Evolutionary conservation across 1,284 basidiomycete species (phyloP).

Genomic region (Melampsora medusae): DNA sequence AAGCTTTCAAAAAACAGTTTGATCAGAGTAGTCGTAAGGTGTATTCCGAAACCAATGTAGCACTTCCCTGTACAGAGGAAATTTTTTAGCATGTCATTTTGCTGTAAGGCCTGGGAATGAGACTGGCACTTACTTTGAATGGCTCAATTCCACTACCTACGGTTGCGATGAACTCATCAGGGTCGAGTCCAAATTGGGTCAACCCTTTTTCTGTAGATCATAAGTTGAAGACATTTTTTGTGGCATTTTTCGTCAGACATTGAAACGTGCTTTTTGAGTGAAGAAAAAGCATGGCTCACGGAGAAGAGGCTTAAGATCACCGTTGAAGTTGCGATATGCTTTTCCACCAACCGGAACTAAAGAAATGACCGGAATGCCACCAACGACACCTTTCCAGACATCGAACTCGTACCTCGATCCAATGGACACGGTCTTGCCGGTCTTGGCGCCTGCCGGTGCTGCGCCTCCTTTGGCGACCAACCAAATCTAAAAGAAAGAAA

Average conservation of each 20-base stretch:
- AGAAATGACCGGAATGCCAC: conserved; percentile 1
- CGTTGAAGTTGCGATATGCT: background rate
- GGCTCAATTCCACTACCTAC: conserved; percentile 2
- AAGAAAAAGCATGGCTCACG: background rate
- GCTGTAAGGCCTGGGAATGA: too few relatives aligned
- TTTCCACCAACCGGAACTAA: background rate
- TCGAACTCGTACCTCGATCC: background rate
- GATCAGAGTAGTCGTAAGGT: background rate
- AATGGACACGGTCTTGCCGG: background rate
- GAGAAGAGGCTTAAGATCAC: background rate
- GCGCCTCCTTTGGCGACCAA: background rate
- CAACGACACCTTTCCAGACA: conserved; percentile 3
- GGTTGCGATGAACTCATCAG: background rate
- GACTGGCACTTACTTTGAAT: background rate
- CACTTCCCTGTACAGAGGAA: background rate
- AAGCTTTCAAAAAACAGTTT: too few relatives aligned
- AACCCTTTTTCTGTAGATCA: background rate
- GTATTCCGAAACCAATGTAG: background rate
- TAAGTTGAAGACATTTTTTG: too few relatives aligned
- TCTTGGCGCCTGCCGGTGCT: background rate
- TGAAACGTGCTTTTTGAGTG: too few relatives aligned
- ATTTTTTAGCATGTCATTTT: background rate
- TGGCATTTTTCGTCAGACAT: too few relatives aligned
- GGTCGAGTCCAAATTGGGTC: background rate
- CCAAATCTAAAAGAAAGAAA: conserved; percentile 1